These are phyloP conservation scores for Pyrus communis DNA, from an alignment of 306 rosid species.

Conservation along the genomic window DNA sequence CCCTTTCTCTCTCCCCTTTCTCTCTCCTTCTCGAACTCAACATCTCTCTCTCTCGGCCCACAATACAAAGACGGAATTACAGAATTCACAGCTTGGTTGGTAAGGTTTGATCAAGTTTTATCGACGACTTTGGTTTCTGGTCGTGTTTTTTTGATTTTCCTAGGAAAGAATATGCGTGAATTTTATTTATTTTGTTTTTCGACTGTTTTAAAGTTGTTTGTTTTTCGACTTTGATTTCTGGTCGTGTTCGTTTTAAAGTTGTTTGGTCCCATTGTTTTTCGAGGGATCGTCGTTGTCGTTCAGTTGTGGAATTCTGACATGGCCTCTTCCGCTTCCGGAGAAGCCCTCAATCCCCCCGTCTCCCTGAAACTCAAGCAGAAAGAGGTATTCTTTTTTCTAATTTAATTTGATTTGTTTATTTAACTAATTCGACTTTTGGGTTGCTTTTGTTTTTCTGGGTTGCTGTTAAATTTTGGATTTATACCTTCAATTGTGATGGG, in stretches of 20 bases:
- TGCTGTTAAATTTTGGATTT: not conserved
- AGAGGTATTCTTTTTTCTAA: slow-evolving; percentile 22
- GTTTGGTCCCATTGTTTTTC: not conserved
- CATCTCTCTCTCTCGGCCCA: not conserved
- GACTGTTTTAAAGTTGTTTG: not conserved
- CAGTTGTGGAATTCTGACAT: slow-evolving; percentile 32
- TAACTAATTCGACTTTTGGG: not conserved
- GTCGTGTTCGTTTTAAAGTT: not conserved
- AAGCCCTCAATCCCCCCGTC: slow-evolving; percentile 10
- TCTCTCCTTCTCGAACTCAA: not conserved
- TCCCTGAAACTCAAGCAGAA: slow-evolving; percentile 41
- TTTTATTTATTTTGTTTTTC: not conserved
- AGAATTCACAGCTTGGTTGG: not conserved
- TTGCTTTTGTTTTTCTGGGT: not conserved
- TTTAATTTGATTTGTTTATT: not conserved
- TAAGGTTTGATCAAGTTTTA: not conserved
- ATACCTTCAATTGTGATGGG: not conserved
- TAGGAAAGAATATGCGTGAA: not conserved
- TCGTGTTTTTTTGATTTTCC: not conserved
- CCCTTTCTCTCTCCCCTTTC: not conserved
- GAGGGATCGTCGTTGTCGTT: not conserved
- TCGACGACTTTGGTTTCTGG: not conserved
- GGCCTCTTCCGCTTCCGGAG: slow-evolving; percentile 9
- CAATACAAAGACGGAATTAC: not conserved
- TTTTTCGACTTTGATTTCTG: no score